phyloP scores from a whole-genome alignment of 345 rosid species.

The Brassica incana region DNA sequence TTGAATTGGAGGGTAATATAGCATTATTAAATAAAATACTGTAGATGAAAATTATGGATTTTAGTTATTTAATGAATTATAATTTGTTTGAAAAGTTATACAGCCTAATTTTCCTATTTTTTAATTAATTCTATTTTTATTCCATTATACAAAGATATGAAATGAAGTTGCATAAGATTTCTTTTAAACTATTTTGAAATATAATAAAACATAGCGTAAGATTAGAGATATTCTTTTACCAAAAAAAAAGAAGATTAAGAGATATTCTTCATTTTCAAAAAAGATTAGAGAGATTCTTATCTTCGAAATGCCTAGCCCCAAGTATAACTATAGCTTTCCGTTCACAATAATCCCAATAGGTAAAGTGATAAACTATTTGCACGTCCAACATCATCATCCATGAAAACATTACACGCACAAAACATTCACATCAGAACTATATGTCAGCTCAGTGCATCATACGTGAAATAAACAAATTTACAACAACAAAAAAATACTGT shows the following conservation, averaged over 20 bases:
- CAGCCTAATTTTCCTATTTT: background rate
- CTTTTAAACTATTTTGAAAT: background rate
- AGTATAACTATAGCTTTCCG: background rate
- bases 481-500: constrained; percentile 1
- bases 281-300: background rate
- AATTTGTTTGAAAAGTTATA: too few species aligned
- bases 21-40: too few species aligned
- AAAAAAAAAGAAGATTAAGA: too few species aligned
- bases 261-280: background rate
- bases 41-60: too few species aligned
- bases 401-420: background rate
- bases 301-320: background rate
- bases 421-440: constrained; percentile 18
- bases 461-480: background rate
- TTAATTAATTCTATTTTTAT: background rate
- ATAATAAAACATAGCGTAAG: background rate
- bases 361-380: background rate
- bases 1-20: too few species aligned
- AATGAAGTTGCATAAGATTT: background rate
- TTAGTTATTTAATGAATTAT: too few species aligned
- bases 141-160: background rate
- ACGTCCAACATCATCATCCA: background rate
- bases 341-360: background rate
- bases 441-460: constrained; percentile 1
- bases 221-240: background rate